A percentile compares a stretch with the other conserved stretches of the same genome.
These are phyloP conservation scores for Colletotrichum endophyticum DNA, from an alignment of 2,329 filamentous ascomycete species.

Conservation along the genomic window DNA sequence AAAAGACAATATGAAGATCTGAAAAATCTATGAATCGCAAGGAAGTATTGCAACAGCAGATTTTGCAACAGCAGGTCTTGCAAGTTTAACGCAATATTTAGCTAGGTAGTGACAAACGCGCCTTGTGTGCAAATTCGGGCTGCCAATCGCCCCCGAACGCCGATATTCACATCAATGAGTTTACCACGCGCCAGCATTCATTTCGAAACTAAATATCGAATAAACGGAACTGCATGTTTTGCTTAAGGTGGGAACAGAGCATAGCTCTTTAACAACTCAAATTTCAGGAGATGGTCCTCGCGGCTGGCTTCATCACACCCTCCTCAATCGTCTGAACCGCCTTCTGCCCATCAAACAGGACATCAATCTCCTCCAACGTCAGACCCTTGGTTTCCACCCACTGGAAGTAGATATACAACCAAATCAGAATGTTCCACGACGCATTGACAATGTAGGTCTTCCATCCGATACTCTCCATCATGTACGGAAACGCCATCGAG, in stretches of 20 bases:
- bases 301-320: neutral
- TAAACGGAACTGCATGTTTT: neutral
- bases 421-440: slow-evolving; percentile 17
- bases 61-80: neutral
- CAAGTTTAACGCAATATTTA: neutral
- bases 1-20: neutral
- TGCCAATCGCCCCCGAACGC: neutral
- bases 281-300: neutral
- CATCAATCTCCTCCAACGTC: slow-evolving; percentile 23
- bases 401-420: slow-evolving; percentile 25
- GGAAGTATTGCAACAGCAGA: neutral
- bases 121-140: neutral
- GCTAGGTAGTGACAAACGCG: neutral
- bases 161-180: neutral
- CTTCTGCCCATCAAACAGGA: slow-evolving; percentile 18
- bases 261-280: neutral
- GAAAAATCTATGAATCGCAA: neutral
- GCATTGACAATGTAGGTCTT: slow-evolving; percentile 24
- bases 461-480: slow-evolving; percentile 21
- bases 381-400: slow-evolving; percentile 30
- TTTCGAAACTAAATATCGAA: neutral
- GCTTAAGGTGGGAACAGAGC: neutral
- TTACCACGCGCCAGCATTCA: neutral
- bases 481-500: slow-evolving; percentile 13
- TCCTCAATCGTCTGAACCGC: neutral